Evolutionary conservation across 805 yeast genomes (phyloP), one percentile per base, ranked within the genome.

Genomic region (Nakazawaea anatomiae): DNA sequence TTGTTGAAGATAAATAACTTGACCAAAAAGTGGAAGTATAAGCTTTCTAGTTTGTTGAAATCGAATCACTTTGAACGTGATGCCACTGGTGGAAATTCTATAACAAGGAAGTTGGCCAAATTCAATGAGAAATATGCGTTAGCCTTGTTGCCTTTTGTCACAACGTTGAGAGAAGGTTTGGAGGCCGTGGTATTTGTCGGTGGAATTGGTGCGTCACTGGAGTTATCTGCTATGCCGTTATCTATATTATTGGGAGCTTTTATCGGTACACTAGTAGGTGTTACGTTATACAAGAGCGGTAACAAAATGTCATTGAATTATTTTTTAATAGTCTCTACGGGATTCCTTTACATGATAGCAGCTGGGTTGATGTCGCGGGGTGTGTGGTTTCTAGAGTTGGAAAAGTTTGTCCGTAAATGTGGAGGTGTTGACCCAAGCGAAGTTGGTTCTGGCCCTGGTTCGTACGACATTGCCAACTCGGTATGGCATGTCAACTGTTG

Each of bases 401-500:
- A 90, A 66, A 71, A 70, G 50, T 90, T 83, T 66, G 89, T 89
- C 52, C 77, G 80, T 52, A 68, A 70, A 53, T 90, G 96, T 60
- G 79, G 76, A 50, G 97, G 97, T 1, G 80, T 82, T 60, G 97
- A 90, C 59, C 86, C 89, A 63, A 77, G 88, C 41, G 97, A 90
- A 67, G 79, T 84, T 1, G 97, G 97, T 1, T 84, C 85, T 39
- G 97, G 97, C 0, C 96, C 96, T 0, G 97, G 97, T 0, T 86
- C 95, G 0, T 90, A 90, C 61, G 96, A 90, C 60, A 83, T 90
- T 27, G 57, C 77, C 25, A 78, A 75, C 45, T 82, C 94, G 6
- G 83, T 90, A 2, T 90, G 97, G 97, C 97, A 90, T 64, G 96
- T 90, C 29, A 89, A 90, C 67, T 89, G 96, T 66, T 90, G 97